phyloP scores from a whole-genome alignment of 148 eudicot species.

The Vaccinium vitisidaea region DNA sequence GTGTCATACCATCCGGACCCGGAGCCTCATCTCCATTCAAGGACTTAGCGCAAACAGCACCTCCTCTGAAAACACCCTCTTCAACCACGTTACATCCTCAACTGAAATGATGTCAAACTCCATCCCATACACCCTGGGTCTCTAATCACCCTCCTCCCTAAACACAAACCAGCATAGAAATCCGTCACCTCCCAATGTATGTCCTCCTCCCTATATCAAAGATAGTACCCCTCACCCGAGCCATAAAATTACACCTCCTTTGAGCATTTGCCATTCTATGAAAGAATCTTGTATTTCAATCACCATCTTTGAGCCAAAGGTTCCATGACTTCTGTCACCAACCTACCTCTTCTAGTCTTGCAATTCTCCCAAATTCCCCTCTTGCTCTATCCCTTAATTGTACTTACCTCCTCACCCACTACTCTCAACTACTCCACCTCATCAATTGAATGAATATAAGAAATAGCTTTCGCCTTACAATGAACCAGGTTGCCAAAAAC shows the following conservation, averaged over 20 bases:
- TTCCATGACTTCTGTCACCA: too few species aligned
- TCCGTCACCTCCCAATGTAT: background rate
- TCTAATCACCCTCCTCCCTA: background rate
- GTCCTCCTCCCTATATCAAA: background rate
- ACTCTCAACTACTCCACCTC: too few species aligned
- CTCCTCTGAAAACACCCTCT: background rate
- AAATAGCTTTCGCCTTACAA: too few species aligned
- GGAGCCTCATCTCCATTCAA: background rate
- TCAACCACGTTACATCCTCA: background rate
- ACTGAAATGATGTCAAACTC: background rate
- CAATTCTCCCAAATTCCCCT: too few species aligned
- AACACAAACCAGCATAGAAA: background rate
- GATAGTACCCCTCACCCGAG: background rate
- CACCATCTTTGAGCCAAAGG: background rate
- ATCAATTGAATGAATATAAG: too few species aligned
- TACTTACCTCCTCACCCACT: too few species aligned
- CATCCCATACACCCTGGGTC: background rate
- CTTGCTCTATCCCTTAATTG: too few species aligned
- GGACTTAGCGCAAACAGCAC: background rate
- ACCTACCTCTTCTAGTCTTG: too few species aligned
- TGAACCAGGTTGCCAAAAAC: too few species aligned
- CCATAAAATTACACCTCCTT: background rate
- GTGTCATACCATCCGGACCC: background rate
- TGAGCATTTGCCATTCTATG: background rate
- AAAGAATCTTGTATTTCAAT: background rate